These are phyloP conservation scores for Umbelopsis sp. DNA, from an alignment of 371 early-diverging fungal genomes.

Conservation along the genomic window DNA sequence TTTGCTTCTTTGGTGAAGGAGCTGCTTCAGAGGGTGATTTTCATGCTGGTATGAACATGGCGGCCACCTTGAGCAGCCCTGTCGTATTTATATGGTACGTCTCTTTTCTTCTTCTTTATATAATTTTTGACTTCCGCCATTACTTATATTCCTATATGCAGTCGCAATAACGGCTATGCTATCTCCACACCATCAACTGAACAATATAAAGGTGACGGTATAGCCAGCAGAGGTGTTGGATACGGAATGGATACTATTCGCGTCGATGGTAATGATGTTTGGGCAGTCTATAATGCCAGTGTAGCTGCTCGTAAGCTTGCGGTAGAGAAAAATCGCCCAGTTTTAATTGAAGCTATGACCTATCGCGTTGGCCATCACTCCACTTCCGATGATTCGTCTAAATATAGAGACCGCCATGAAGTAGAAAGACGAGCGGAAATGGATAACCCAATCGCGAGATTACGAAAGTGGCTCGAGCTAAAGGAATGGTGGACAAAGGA, in stretches of 20 bases:
- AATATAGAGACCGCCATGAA: conserved; percentile 83
- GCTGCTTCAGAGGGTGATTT: conserved; percentile 98
- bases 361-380: conserved; percentile 97
- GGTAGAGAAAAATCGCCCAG: conserved; percentile 80
- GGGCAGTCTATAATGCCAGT: conserved; percentile 95
- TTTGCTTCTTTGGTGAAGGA: conserved; percentile 98
- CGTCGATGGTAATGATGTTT: conserved; percentile 97
- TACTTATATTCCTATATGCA: conserved; percentile 27
- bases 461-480: conserved; percentile 87
- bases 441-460: conserved; percentile 90
- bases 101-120: background rate
- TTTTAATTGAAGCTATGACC: conserved; percentile 96
- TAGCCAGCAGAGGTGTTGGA: conserved; percentile 90
- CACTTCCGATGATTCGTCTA: conserved; percentile 97
- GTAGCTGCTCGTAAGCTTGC: conserved; percentile 84
- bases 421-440: conserved; percentile 79
- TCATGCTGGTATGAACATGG: conserved; percentile 97
- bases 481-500: conserved; percentile 87
- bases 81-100: conserved; percentile 92
- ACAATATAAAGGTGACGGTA: conserved; percentile 97
- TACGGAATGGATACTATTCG: conserved; percentile 98
- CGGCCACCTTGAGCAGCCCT: conserved; percentile 89
- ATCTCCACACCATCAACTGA: conserved; percentile 95
- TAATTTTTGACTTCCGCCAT: background rate
- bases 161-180: conserved; percentile 98